These are phyloP conservation scores for Primulina tabacum DNA, from an alignment of 257 asterid genomes.

Conservation along the genomic window DNA sequence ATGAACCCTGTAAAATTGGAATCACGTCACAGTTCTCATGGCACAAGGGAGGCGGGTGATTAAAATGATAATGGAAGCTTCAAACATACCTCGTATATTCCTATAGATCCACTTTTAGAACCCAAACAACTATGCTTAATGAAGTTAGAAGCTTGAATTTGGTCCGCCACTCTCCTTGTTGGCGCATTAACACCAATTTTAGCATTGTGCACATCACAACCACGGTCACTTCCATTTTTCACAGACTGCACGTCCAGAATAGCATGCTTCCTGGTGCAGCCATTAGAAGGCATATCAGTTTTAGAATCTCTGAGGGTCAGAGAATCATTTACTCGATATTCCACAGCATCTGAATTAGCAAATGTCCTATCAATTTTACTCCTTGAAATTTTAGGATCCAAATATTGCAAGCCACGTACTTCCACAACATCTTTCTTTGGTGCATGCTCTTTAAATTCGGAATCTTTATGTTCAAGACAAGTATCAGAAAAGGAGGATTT, in stretches of 20 bases:
- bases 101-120: constrained; percentile 32
- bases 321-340: constrained; percentile 31
- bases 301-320: constrained; percentile 31
- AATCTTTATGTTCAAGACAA: constrained; percentile 8
- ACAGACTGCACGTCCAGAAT: constrained; percentile 29
- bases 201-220: constrained; percentile 26
- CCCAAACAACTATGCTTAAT: constrained; percentile 34
- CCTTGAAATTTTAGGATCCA: constrained; percentile 25
- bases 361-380: constrained; percentile 24
- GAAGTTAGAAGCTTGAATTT: constrained; percentile 38
- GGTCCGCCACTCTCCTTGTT: constrained; percentile 45
- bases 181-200: constrained; percentile 36
- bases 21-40: constrained; percentile 24
- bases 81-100: constrained; percentile 42
- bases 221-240: constrained; percentile 27
- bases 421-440: constrained; percentile 25
- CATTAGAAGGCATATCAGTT: constrained; percentile 31
- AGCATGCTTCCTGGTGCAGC: constrained; percentile 26
- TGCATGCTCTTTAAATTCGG: constrained; percentile 16
- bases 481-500: constrained; percentile 23
- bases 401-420: constrained; percentile 28
- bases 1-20: constrained; percentile 55
- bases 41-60: neutral
- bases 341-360: constrained; percentile 27
- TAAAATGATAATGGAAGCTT: constrained; percentile 19